Evolutionary conservation across 2,329 filamentous ascomycete genomes (phyloP).

Genomic region (Botrytis tulipae): DNA sequence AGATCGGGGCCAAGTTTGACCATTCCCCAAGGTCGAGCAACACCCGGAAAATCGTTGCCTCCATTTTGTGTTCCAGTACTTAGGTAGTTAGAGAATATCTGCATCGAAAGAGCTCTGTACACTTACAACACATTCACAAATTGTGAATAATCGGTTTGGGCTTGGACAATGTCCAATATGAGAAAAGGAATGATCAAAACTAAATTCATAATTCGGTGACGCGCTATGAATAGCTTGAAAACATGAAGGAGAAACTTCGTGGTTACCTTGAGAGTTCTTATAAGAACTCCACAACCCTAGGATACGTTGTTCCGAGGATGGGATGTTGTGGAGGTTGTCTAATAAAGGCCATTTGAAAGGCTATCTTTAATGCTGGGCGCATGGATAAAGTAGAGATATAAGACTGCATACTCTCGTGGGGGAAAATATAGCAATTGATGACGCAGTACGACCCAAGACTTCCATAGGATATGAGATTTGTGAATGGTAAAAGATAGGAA

Average conservation of each 20-base stretch:
- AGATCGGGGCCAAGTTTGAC: slow-evolving; percentile 44
- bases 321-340: neutral
- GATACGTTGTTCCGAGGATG: neutral
- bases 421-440: neutral
- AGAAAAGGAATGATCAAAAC: neutral
- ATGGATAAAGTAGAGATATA: neutral
- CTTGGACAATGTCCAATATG: neutral
- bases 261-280: neutral
- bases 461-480: neutral
- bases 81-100: slow-evolving; percentile 8
- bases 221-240: neutral
- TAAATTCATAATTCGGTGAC: neutral
- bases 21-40: slow-evolving; percentile 45
- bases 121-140: slow-evolving; percentile 35
- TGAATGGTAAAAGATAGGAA: slow-evolving; percentile 3
- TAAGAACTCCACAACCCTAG: neutral
- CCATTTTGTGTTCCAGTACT: slow-evolving; percentile 43
- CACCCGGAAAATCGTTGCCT: slow-evolving; percentile 47
- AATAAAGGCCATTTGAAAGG: neutral
- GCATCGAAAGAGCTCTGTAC: neutral
- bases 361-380: neutral
- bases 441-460: slow-evolving; percentile 3
- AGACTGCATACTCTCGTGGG: neutral
- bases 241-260: neutral
- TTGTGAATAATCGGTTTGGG: slow-evolving; percentile 28